Evolutionary conservation across 768 basidiomycete genomes (phyloP).

Genomic region (Suillus spraguei): DNA sequence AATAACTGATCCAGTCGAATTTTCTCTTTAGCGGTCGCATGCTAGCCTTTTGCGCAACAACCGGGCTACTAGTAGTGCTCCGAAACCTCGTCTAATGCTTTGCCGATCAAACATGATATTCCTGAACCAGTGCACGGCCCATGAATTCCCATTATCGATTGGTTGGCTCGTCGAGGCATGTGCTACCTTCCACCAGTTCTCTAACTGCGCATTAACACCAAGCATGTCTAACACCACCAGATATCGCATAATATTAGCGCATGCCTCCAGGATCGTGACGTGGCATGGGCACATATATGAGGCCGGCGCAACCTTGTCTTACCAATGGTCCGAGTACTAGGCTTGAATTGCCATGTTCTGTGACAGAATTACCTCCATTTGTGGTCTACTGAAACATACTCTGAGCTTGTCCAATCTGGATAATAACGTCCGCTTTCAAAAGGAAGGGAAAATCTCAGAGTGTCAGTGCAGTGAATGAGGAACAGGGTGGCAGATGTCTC

Average conservation of each 20-base stretch:
- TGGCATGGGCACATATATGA: background rate
- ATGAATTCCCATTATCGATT: background rate
- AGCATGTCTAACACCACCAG: conserved; percentile 4
- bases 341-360: background rate
- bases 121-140: background rate
- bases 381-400: background rate
- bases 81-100: background rate
- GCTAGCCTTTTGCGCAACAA: background rate
- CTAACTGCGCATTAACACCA: conserved; percentile 33
- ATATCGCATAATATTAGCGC: background rate
- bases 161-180: background rate
- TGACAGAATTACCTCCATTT: background rate
- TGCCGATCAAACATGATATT: background rate
- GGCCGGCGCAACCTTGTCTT: background rate
- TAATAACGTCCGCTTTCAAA: background rate
- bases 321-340: background rate
- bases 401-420: background rate
- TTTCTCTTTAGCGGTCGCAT: conserved; percentile 7
- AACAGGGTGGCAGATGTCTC: conserved; percentile 22
- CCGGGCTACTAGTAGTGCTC: background rate
- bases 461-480: background rate
- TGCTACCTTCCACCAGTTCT: background rate
- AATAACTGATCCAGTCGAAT: background rate
- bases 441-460: background rate
- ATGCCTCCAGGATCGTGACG: background rate